Percentiles rank a stretch among this genome's conserved stretches.
Evolutionary conservation across 768 basidiomycete genomes (phyloP).

Genomic region (Trichaptum fuscoviolaceum): DNA sequence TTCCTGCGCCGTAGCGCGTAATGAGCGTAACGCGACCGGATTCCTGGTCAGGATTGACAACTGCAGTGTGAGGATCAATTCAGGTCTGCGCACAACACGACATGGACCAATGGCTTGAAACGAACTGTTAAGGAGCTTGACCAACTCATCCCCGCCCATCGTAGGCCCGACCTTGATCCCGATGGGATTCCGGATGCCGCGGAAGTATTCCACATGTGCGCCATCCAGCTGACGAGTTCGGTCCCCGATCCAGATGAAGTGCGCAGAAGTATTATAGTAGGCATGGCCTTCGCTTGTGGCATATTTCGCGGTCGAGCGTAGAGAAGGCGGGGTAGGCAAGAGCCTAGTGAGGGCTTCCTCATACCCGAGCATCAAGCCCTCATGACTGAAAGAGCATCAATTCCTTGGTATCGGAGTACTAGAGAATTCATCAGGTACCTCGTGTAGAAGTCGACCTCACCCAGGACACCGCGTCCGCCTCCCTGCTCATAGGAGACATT

Average conservation of each 20-base stretch:
- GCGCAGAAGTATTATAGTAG: conserved; percentile 87
- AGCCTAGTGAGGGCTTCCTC: conserved; percentile 87
- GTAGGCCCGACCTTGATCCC: conserved; percentile 95
- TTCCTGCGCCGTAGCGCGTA: conserved; percentile 86
- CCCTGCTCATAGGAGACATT: conserved; percentile 60
- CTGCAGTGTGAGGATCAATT: conserved; percentile 31
- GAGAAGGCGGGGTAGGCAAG: conserved; percentile 37
- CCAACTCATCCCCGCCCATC: conserved; percentile 74
- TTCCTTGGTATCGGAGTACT: background rate
- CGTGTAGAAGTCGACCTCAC: conserved; percentile 92
- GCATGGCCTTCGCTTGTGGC: conserved; percentile 25
- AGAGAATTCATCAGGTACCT: conserved; percentile 44
- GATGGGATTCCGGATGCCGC: conserved; percentile 88
- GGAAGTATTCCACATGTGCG: conserved; percentile 94
- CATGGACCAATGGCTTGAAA: conserved; percentile 6
- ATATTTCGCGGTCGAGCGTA: conserved; percentile 9
- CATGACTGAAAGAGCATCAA: conserved; percentile 51
- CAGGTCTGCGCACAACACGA: background rate
- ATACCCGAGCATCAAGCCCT: conserved; percentile 88
- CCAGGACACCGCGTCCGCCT: conserved; percentile 63
- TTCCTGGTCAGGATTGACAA: conserved; percentile 84
- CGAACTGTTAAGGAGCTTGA: conserved; percentile 70
- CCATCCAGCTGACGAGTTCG: conserved; percentile 87
- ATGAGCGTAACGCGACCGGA: conserved; percentile 84
- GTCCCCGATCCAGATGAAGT: conserved; percentile 97